Base-by-base conservation (phyloP, 78 protist species). In the Dictyostelium intermedium region DNA sequence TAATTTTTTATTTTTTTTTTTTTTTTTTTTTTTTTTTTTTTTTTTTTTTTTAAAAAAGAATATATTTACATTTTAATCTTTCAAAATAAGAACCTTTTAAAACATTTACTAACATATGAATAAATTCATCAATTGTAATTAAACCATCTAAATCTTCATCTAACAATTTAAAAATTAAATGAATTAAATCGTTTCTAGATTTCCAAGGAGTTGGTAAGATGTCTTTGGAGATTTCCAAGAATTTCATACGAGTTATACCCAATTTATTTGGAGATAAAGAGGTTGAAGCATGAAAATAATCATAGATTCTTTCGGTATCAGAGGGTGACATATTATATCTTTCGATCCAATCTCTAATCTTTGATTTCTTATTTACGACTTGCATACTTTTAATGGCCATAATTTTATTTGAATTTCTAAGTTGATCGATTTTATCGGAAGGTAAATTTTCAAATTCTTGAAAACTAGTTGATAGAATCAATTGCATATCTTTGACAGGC, bases 381-480 rank as follows among this genome's bases (percentile, higher is more conserved):
- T 86, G 95, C 30, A 91, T 74, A 32, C 53, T 74, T 60, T 83
- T 91, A 34, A 91, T 91, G 23, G 91, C 91, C 89, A 84, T 83
- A 27, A 78, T 63, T 61, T 82, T 91, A 78, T 84, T 91, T 73
- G 95, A 76, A 69, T 70, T 77, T 78, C 95, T 41, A 13, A 91
- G 16, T 61, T 91, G 92, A 30, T 91, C 92, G 1, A 91, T 82
- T 82, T 91, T 91, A 73, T 91, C 95, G 0, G 76, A 61, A 23
- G 32, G 93, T 7, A 93, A 32, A 43, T 80, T 73, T 73, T 87
- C 95, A 39, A 61, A 93, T 13, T 78, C 83, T 77, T 30, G 32
- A 10, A 84, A 80, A 6, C 74, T 56, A 0, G 66, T 56, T 56
- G 66, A 56, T 0, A 56, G 2, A 3, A 56, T 56, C 3, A 56